phyloP scores from a whole-genome alignment of 768 basidiomycete genomes.

The Scleroderma citrinum region DNA sequence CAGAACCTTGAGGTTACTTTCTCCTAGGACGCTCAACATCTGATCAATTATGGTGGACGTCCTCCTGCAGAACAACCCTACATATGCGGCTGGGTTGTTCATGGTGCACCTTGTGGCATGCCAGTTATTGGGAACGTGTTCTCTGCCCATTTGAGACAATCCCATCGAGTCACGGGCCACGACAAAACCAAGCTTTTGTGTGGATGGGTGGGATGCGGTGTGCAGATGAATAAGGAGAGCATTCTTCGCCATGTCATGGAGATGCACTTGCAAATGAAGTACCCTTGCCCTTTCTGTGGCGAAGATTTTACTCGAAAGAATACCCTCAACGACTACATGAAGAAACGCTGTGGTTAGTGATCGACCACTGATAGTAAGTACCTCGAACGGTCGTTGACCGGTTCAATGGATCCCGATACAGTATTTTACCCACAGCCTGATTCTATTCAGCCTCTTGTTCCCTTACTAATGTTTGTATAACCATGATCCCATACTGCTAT shows the following conservation, averaged over 20 bases:
- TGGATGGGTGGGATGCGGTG: conserved; percentile 14
- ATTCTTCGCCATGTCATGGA: conserved; percentile 22
- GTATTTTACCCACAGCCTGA: too few relatives aligned
- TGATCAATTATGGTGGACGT: background rate
- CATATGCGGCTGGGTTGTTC: conserved; percentile 13
- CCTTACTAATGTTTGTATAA: too few relatives aligned
- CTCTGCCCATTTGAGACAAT: conserved; percentile 16
- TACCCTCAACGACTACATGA: conserved; percentile 12
- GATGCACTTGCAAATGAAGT: conserved; percentile 14
- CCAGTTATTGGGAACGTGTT: conserved; percentile 7
- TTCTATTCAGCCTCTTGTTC: too few relatives aligned
- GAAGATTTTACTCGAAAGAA: conserved; percentile 23
- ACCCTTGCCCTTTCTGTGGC: conserved; percentile 13
- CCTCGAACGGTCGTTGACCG: too few relatives aligned
- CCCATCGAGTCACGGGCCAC: conserved; percentile 15
- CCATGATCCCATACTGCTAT: too few relatives aligned
- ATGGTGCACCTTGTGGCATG: background rate
- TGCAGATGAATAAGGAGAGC: conserved; percentile 24
- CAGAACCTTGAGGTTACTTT: background rate
- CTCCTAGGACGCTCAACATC: background rate
- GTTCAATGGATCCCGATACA: too few relatives aligned
- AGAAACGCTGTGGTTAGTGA: background rate
- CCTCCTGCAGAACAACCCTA: conserved; percentile 6
- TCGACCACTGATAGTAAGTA: background rate
- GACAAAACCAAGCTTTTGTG: conserved; percentile 9